phyloP scores from a whole-genome alignment of 164 flowering plant species.

The Berberis thunbergii region DNA sequence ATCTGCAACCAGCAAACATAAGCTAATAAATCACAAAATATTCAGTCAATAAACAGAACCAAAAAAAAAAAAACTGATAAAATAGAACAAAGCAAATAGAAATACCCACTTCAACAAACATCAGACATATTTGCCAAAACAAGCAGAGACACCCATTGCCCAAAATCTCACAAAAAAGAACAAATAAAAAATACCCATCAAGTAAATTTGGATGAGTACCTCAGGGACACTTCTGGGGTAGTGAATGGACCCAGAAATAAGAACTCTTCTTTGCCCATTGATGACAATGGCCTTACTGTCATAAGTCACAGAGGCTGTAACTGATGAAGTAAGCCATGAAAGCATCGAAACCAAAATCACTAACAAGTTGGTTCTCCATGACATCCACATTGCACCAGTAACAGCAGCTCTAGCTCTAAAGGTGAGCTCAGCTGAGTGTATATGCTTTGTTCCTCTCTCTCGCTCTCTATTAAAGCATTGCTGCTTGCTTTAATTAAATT shows the following conservation, averaged over 20 bases:
- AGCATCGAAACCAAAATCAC: constrained; percentile 15
- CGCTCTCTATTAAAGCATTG: too few relatives aligned
- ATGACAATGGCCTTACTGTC: constrained; percentile 58
- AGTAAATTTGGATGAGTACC: constrained; percentile 36
- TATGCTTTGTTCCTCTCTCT: too few relatives aligned
- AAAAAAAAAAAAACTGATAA: background rate
- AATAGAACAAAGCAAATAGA: background rate
- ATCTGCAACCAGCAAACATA: constrained; percentile 35
- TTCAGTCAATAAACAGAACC: background rate
- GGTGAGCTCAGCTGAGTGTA: too few relatives aligned
- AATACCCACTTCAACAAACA: background rate
- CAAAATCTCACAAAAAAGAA: background rate
- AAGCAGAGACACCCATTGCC: constrained; percentile 6
- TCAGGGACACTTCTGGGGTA: constrained; percentile 92
- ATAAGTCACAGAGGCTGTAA: constrained; percentile 53
- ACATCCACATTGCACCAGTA: too few relatives aligned
- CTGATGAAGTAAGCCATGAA: constrained; percentile 22
- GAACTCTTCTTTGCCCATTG: constrained; percentile 64
- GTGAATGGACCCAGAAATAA: constrained; percentile 86
- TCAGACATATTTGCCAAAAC: background rate
- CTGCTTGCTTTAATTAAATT: too few relatives aligned
- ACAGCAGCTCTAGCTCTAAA: too few relatives aligned
- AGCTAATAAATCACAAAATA: background rate
- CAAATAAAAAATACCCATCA: constrained; percentile 13
- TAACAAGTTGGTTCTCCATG: background rate